These are phyloP conservation scores for Auricularia cornea DNA, from an alignment of 768 basidiomycete genomes.

Conservation along the genomic window DNA sequence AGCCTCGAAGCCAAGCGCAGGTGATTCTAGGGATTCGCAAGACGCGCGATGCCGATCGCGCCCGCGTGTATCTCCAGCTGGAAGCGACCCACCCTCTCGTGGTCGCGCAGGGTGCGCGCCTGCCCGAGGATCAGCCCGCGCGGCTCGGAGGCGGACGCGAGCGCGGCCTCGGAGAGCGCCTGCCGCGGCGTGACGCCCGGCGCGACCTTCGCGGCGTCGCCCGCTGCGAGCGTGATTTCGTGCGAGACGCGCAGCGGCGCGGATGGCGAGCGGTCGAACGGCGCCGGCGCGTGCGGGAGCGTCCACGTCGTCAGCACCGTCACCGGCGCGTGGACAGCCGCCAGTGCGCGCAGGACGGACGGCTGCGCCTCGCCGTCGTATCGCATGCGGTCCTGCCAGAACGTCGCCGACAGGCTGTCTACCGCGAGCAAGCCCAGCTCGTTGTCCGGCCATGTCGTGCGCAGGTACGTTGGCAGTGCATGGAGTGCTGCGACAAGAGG, in stretches of 20 bases:
- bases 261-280: too few relatives aligned
- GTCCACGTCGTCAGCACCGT: not conserved
- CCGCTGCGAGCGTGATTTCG: not conserved
- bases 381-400: not conserved
- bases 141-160: not conserved
- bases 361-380: not conserved
- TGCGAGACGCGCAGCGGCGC: not conserved
- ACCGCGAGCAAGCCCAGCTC: not conserved
- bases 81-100: not conserved
- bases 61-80: not conserved
- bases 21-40: not conserved
- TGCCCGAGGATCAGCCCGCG: not conserved
- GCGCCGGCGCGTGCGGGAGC: not conserved
- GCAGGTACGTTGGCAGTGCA: not conserved
- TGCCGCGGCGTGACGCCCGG: not conserved
- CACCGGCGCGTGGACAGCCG: not conserved
- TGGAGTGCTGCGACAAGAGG: not conserved
- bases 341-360: not conserved
- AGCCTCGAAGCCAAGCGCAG: not conserved
- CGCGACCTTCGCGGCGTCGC: not conserved
- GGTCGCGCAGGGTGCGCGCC: not conserved
- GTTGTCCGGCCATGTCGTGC: not conserved
- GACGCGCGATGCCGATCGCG: not conserved
- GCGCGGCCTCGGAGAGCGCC: not conserved
- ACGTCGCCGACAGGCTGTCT: not conserved